These are phyloP conservation scores for Sequoia sempervirens DNA, from an alignment of 75 land plant genomes.

Conservation along the genomic window DNA sequence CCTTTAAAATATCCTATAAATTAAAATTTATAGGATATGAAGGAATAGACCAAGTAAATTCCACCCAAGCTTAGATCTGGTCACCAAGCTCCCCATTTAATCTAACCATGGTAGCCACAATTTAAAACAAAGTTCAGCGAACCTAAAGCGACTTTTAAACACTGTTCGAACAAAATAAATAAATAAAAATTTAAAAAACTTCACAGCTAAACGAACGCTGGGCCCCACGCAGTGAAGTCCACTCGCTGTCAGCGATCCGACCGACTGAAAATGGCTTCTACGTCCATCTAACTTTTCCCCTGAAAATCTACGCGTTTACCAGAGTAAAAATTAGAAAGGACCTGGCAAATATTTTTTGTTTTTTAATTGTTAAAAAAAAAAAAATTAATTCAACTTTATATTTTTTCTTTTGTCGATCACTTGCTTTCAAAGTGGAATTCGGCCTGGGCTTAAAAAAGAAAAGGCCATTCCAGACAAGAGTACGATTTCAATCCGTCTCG, in stretches of 20 bases:
- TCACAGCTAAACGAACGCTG: background rate
- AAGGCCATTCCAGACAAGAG: background rate
- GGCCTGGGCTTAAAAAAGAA: background rate
- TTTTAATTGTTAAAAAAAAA: background rate
- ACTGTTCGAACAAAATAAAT: background rate
- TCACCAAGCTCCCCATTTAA: background rate
- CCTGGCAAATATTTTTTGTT: background rate
- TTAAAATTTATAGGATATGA: no score
- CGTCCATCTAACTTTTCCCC: background rate
- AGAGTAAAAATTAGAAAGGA: background rate
- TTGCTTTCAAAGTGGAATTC: background rate
- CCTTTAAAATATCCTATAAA: no score
- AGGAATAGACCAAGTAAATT: no score
- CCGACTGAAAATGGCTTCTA: background rate
- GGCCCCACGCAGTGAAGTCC: background rate
- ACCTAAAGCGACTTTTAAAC: background rate
- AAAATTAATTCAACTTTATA: no score
- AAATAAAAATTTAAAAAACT: background rate
- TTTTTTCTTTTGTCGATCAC: background rate
- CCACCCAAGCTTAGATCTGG: background rate
- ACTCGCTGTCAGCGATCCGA: background rate
- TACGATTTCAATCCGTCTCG: background rate
- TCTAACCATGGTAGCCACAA: background rate
- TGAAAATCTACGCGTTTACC: background rate
- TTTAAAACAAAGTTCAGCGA: background rate